Conservation (phyloP, 306 rosid species). For the Canavalia gladiata region DNA sequence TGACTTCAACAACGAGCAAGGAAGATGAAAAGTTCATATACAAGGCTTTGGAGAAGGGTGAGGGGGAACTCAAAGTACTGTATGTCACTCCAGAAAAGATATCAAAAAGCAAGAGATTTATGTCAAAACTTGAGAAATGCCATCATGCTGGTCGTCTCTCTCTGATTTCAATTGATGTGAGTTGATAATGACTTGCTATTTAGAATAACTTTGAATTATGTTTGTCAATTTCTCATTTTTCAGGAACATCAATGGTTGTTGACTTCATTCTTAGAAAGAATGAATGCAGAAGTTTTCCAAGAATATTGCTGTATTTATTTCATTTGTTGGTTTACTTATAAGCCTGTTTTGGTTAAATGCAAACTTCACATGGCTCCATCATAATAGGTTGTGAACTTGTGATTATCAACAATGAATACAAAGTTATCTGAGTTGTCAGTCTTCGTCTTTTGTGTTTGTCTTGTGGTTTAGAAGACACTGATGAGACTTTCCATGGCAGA, state of each 20-base stretch:
- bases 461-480: conserved; percentile 31
- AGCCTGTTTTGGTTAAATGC: conserved; percentile 24
- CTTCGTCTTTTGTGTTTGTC: background rate
- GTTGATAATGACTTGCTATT: conserved; percentile 46
- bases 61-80: conserved; percentile 78
- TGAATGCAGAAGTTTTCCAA: conserved; percentile 19
- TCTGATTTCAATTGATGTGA: conserved; percentile 88
- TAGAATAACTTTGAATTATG: conserved; percentile 31
- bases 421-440: background rate
- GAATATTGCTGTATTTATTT: conserved; percentile 35
- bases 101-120: conserved; percentile 98
- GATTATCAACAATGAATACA: conserved; percentile 12
- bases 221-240: conserved; percentile 29
- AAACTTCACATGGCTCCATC: background rate
- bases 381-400: conserved; percentile 25
- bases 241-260: conserved; percentile 24
- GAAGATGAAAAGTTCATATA: conserved; percentile 84
- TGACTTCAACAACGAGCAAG: conserved; percentile 84
- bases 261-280: conserved; percentile 22
- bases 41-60: conserved; percentile 92
- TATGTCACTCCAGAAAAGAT: conserved; percentile 97
- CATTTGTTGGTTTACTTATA: conserved; percentile 28
- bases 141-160: conserved; percentile 87
- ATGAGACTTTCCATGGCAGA: background rate
- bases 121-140: conserved; percentile 98